Base-by-base conservation (phyloP, 192 early-diverging fungal genomes). In the Linnemannia exigua region DNA sequence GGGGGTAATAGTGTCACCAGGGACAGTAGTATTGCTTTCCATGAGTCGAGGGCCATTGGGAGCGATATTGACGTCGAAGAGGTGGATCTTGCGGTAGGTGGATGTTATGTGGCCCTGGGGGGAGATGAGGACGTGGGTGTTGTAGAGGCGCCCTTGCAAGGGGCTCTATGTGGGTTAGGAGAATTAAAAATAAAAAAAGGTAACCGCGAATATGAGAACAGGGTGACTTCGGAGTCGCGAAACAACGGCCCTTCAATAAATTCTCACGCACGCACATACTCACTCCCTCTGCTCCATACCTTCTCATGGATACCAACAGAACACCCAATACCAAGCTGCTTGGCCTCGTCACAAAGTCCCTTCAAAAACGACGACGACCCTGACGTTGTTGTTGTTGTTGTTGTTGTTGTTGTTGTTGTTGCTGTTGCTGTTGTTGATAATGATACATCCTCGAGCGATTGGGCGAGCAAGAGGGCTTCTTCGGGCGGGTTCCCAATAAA, bases 291-390 rank as follows among this genome's bases (percentile, higher is more conserved):
- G 16, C 16, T n/a, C n/a, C 12, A 28, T 61, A 91, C 89, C 81
- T 88, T 70, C 87, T 96, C 94, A 80, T 97, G 96, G n/a, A 97
- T 79, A 47, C 96, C 96, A 31, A 96, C 87, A 5, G 94, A 94
- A 9, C 96, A 90, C 91, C 93, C 95, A 25, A 97, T 91, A 5
- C 79, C 81, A 58, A 90, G 77, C 76, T 87, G 79, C 58, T 90
- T 89, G 19, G 95, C 95, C 5, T 89, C 90, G 46, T 92, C 67
- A 54, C 90, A 90, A 14, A 97, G 85, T 41, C 86, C 91, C 50
- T 80, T 76, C 67, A 96, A 76, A 81, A 97, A 97, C 17, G 74
- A 76, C 0, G 25, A n/a, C 28, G 25, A n/a, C 3, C 88, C 71
- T 47, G 52, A n/a, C n/a, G n/a, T n/a, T n/a, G n/a, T n/a, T n/a